Evolutionary conservation across 2,329 filamentous ascomycete species (phyloP), one percentile per base, ranked within the genome.

Genomic region (Reticulascus tulasneorum): DNA sequence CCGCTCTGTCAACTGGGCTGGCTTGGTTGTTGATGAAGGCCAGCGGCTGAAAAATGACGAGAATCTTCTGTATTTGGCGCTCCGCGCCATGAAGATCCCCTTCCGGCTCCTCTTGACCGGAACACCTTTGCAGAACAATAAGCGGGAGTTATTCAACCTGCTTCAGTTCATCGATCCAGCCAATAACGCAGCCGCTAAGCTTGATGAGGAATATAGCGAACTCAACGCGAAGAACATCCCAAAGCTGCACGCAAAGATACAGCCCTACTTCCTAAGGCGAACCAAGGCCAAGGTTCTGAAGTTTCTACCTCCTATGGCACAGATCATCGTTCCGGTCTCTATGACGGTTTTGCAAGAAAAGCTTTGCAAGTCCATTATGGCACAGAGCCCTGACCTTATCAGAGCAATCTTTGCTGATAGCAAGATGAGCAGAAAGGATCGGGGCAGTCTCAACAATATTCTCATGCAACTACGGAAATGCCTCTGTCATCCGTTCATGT

Each of bases 341-440:
- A 96, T 97, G 90, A 90, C 86, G 2, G 72, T 88, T 11, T 69
- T 98, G 10, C 94, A 98, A 56, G 93, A 95, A 66, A 93, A 88
- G 55, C 73, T 98, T 1, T 95, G 93, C 65, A 93, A 90, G 55
- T 94, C 86, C 3, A 96, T 98, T 49, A 76, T 98, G 50, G 79
- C 86, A 11, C 93, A 94, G 59, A 95, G 94, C 43, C 85, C 90
- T 0, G 77, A 94, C 35, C 73, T 98, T 8, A 90, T 98, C 54
- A 84, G 83, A 47, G 79, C 90, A 0, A 88, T 98, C 29, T 90
- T 97, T 50, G 80, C 79, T 7, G 75, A 82, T 22, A 71, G 70
- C 28, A 79, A 74, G 44, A 64, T 88, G 32, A 86, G 82, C 50
- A 69, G 73, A 19, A 74, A 72, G 12, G 90, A 97, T 40, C 77